These are phyloP conservation scores for Plenodomus lindquistii DNA, from an alignment of 2,329 filamentous ascomycete genomes.

Conservation along the genomic window DNA sequence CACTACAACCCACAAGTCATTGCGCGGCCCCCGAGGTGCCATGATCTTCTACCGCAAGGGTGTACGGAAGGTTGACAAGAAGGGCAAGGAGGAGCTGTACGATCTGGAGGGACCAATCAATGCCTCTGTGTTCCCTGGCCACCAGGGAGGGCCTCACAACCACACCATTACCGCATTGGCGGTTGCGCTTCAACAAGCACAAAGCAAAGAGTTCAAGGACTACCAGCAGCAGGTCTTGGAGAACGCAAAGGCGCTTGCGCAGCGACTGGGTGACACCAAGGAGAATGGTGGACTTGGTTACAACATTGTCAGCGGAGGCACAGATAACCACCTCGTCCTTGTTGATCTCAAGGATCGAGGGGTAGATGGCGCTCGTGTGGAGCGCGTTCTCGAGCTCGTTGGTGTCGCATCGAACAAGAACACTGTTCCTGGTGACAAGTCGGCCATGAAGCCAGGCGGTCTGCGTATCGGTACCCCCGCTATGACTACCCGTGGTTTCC, in stretches of 20 bases:
- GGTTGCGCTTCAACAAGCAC: conserved; percentile 92
- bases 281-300: conserved; percentile 73
- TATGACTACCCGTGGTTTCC: conserved; percentile 96
- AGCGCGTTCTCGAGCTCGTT: conserved; percentile 94
- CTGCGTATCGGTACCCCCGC: conserved; percentile 95
- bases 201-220: conserved; percentile 84
- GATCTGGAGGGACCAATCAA: conserved; percentile 97
- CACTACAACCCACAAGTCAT: conserved; percentile 98
- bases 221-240: conserved; percentile 92
- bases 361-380: conserved; percentile 92
- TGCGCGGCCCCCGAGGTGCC: conserved; percentile 93
- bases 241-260: conserved; percentile 91
- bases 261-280: conserved; percentile 71
- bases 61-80: conserved; percentile 84
- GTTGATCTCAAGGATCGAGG: conserved; percentile 85
- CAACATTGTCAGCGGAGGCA: conserved; percentile 93
- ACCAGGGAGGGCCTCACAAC: conserved; percentile 98
- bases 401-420: conserved; percentile 99
- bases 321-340: conserved; percentile 97
- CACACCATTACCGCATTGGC: conserved; percentile 98
- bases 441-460: conserved; percentile 89
- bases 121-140: conserved; percentile 97
- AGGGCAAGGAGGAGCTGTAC: conserved; percentile 90
- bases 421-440: conserved; percentile 96
- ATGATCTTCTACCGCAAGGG: conserved; percentile 99